phyloP scores from a whole-genome alignment of 805 yeast genomes.

The Saccharomyces cerevisiae region DNA sequence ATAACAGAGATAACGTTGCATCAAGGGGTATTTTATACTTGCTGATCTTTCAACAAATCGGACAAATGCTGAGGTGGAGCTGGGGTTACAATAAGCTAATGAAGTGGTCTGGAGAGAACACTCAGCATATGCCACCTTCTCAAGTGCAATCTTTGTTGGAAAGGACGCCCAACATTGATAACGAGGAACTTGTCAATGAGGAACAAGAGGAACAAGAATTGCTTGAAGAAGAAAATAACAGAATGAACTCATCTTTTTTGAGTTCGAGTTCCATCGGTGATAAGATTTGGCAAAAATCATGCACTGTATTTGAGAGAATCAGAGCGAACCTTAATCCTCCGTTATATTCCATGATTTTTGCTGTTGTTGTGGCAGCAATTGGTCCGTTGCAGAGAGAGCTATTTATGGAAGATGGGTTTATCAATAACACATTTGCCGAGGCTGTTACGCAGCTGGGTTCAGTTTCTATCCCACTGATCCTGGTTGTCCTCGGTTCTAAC shows the following conservation, averaged over 20 bases:
- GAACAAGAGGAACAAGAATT: conserved; percentile 1
- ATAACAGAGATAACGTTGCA: conserved; percentile 60
- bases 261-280: background rate
- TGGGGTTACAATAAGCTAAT: conserved; percentile 76
- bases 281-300: conserved; percentile 10
- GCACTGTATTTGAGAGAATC: conserved; percentile 18
- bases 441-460: conserved; percentile 61
- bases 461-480: conserved; percentile 69
- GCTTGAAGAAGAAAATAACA: conserved; percentile 1
- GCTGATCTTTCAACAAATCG: conserved; percentile 72
- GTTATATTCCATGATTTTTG: conserved; percentile 62
- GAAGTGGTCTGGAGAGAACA: conserved; percentile 36
- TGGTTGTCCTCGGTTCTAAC: conserved; percentile 73
- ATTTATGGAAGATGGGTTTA: conserved; percentile 51
- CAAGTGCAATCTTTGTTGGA: conserved; percentile 15
- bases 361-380: conserved; percentile 62
- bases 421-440: conserved; percentile 56
- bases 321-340: conserved; percentile 69
- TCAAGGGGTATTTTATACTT: conserved; percentile 70
- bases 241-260: conserved; percentile 5
- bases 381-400: conserved; percentile 49
- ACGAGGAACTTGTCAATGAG: background rate
- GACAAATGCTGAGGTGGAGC: conserved; percentile 76
- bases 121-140: conserved; percentile 26
- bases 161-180: background rate